These are phyloP conservation scores for Ophiocordyceps camponoti-leonardi DNA, from an alignment of 2,329 filamentous ascomycete species.

Conservation along the genomic window DNA sequence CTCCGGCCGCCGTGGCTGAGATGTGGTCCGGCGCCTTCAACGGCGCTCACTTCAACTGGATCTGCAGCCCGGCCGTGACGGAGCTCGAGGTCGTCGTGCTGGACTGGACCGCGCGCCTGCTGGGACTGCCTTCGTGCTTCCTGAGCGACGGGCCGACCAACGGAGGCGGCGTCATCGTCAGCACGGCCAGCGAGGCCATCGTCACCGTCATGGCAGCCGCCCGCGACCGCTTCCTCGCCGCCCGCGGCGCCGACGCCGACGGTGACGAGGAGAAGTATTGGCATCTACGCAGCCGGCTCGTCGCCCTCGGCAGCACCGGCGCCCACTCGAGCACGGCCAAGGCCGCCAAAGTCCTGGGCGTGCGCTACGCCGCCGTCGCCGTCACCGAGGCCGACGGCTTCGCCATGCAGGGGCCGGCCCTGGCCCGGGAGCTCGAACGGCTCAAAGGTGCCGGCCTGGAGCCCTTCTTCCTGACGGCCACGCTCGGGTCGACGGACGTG, in stretches of 20 bases:
- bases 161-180: conserved; percentile 89
- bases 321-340: conserved; percentile 78
- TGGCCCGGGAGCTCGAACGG: conserved; percentile 45
- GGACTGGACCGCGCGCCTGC: conserved; percentile 72
- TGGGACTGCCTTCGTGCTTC: conserved; percentile 58
- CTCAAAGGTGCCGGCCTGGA: conserved; percentile 53
- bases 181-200: conserved; percentile 74
- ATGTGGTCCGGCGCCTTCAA: conserved; percentile 83
- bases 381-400: conserved; percentile 46
- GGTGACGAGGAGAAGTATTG: conserved; percentile 56
- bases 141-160: conserved; percentile 50
- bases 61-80: conserved; percentile 80
- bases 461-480: conserved; percentile 75
- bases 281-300: conserved; percentile 35
- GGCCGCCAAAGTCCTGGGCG: conserved; percentile 69
- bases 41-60: conserved; percentile 91
- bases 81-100: conserved; percentile 87
- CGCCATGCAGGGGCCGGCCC: conserved; percentile 46
- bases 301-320: conserved; percentile 64
- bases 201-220: conserved; percentile 79
- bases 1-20: conserved; percentile 75
- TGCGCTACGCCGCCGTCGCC: conserved; percentile 57
- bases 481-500: conserved; percentile 72
- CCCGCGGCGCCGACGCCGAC: conserved; percentile 39
- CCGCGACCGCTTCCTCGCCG: conserved; percentile 57